Percentiles rank a stretch among this genome's conserved stretches.
These are phyloP conservation scores for Rhodomyrtus psidioides DNA, from an alignment of 441 rosid species.

Conservation along the genomic window DNA sequence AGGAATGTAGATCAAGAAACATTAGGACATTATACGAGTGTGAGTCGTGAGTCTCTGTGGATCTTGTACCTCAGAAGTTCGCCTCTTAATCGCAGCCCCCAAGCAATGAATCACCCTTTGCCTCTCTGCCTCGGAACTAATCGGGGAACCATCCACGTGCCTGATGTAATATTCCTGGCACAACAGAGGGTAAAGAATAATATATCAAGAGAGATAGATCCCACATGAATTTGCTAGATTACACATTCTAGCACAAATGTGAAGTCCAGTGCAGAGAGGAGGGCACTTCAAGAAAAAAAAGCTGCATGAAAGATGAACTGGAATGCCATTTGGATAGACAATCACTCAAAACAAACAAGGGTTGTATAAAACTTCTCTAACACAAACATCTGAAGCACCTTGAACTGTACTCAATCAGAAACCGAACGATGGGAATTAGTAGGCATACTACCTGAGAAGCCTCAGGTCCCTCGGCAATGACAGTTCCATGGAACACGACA, in stretches of 20 bases:
- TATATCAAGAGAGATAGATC: neutral
- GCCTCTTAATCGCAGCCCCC: slow-evolving; percentile 87
- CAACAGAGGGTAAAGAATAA: slow-evolving; percentile 3
- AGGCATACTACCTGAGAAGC: slow-evolving; percentile 55
- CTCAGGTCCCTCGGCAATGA: slow-evolving; percentile 71
- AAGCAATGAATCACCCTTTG: slow-evolving; percentile 79
- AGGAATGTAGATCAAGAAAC: neutral
- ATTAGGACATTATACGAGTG: neutral
- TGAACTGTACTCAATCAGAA: neutral
- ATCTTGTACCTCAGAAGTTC: slow-evolving; percentile 63
- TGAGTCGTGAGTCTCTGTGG: neutral
- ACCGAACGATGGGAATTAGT: neutral
- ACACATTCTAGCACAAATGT: neutral
- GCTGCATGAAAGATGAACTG: neutral
- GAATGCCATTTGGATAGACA: neutral
- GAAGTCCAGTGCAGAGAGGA: neutral
- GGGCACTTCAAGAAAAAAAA: neutral
- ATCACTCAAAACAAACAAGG: neutral
- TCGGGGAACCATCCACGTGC: slow-evolving; percentile 79
- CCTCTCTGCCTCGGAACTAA: slow-evolving; percentile 93
- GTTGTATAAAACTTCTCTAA: neutral
- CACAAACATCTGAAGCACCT: neutral
- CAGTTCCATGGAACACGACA: slow-evolving; percentile 65
- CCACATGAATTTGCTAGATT: neutral
- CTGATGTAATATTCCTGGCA: slow-evolving; percentile 83